Evolutionary conservation across 2,329 filamentous ascomycete genomes (phyloP), one percentile per base, ranked within the genome.

Genomic region (Ceratocystis cubensis): DNA sequence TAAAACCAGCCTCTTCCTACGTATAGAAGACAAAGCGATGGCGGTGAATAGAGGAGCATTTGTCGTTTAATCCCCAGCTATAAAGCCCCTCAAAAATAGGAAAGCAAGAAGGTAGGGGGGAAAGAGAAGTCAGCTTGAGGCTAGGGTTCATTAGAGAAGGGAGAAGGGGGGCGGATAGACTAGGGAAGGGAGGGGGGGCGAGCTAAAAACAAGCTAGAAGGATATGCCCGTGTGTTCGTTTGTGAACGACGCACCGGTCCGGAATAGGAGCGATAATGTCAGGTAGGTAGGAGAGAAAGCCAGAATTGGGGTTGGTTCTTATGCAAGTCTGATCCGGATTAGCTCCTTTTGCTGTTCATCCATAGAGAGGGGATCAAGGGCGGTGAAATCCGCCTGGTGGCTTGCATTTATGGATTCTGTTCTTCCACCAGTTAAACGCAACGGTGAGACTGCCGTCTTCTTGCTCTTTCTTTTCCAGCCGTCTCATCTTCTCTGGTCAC

Each of bases 151-250:
- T 59, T 37, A 28, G 56, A 59, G 56, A 59, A 59, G 56, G 56
- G 30, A 17, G 28, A 30, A 10, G 53, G 28, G 28, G 25, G 53
- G 17, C 15, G 56, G 28, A 59, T 53, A 41, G 37, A 8, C 37
- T 8, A 41, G 37, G 37, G 20, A 15, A 53, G 25, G 48, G 48
- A 28, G 20, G 5, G 28, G 17, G 17, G 22, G 8, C 13, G 13
- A 15, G 56, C 56, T 59, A 59, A 59, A 59, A 59, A 28, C 13
- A 59, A 30, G 17, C 56, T 59, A 59, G 56, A 59, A 59, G 56
- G 56, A 20, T 8, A 20, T 33, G 56, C 56, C 56, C 56, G 56
- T 37, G 56, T 59, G 28, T 37, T 41, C 5, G 28, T 20, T 37
- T 30, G 56, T 59, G 13, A 33, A 28, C 30, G 56, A 37, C 56